Evolutionary conservation across 1,284 basidiomycete genomes (phyloP).

Genomic region (Nidula niveotomentosa): DNA sequence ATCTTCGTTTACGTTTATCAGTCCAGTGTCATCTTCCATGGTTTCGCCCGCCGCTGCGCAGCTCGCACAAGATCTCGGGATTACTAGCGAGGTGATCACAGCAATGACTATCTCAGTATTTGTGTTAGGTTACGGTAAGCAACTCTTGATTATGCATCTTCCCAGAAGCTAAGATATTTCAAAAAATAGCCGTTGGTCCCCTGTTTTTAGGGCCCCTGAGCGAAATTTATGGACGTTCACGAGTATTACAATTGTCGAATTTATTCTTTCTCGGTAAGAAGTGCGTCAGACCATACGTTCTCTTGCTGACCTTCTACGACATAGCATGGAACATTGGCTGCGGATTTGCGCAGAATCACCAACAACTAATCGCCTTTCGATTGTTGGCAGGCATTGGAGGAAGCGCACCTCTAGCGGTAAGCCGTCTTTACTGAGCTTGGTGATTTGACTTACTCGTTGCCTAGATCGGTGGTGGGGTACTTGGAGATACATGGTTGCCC

Average conservation of each 20-base stretch:
- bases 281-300: not conserved
- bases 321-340: conserved; percentile 68
- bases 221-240: conserved; percentile 44
- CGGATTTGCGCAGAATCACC: conserved; percentile 59
- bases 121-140: conserved; percentile 61
- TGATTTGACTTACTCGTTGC: not conserved
- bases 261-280: conserved; percentile 58
- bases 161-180: conserved; percentile 8
- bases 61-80: conserved; percentile 54
- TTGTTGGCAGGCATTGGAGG: conserved; percentile 67
- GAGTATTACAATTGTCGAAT: conserved; percentile 58
- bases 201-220: conserved; percentile 41
- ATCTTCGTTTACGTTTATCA: conserved; percentile 66
- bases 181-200: conserved; percentile 31
- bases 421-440: conserved; percentile 9
- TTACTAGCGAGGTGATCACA: conserved; percentile 49
- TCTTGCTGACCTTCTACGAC: not conserved
- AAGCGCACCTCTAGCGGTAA: conserved; percentile 60
- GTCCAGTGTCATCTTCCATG: conserved; percentile 70
- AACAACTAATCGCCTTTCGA: conserved; percentile 63
- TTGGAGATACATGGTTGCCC: conserved; percentile 70
- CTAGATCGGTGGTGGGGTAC: conserved; percentile 65
- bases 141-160: not conserved
- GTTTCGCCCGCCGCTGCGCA: conserved; percentile 63
- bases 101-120: conserved; percentile 70